Conservation (phyloP, 129 eudicot genomes). For the Arctium minus region DNA sequence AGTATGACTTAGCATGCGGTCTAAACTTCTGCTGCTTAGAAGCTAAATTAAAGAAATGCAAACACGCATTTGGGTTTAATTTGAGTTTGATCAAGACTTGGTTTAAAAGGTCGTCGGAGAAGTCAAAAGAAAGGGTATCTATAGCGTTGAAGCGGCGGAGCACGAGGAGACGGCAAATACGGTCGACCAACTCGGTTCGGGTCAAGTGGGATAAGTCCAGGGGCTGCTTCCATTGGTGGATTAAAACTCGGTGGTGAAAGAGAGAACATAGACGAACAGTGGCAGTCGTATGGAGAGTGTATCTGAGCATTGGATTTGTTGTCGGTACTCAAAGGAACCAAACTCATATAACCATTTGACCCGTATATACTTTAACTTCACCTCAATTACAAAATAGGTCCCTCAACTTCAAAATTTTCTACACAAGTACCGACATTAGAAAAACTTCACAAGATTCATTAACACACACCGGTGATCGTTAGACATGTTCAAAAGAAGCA, state of each 20-base stretch:
- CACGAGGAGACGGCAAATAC: slow-evolving; percentile 56
- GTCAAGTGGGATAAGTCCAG: slow-evolving; percentile 27
- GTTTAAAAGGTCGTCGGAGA: slow-evolving; percentile 55
- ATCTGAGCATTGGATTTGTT: slow-evolving; percentile 26
- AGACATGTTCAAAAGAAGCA: no score
- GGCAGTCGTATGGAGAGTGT: slow-evolving; percentile 17
- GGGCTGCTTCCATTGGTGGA: slow-evolving; percentile 28
- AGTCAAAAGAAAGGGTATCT: slow-evolving; percentile 36
- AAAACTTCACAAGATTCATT: no score
- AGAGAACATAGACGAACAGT: slow-evolving; percentile 14
- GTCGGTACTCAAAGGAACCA: background rate
- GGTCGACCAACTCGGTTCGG: slow-evolving; percentile 39
- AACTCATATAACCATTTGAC: background rate
- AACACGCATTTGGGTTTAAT: slow-evolving; percentile 44
- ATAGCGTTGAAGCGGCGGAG: slow-evolving; percentile 63
- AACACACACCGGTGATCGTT: no score
- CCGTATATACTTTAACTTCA: background rate
- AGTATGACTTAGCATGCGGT: slow-evolving; percentile 44
- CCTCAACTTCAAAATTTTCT: background rate
- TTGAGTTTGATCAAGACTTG: slow-evolving; percentile 44
- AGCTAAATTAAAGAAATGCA: slow-evolving; percentile 69
- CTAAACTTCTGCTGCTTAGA: slow-evolving; percentile 34
- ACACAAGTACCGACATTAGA: background rate
- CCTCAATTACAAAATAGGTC: background rate
- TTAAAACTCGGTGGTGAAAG: slow-evolving; percentile 22